Conservation (phyloP, 768 basidiomycete species). For the Pilatotrama ljubarskyi region DNA sequence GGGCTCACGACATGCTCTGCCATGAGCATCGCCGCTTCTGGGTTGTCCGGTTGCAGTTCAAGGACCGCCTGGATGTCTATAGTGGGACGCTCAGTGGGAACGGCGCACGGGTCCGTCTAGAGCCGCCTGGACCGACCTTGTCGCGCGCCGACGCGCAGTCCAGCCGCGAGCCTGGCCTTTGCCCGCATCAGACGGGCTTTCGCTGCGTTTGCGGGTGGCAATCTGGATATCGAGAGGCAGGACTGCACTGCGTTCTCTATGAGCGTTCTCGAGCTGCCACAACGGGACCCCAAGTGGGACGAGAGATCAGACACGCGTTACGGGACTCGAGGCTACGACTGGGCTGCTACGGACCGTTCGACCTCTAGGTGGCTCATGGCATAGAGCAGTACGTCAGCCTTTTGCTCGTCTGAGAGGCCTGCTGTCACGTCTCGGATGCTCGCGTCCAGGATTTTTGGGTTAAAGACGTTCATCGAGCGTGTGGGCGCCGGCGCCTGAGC, state of each 20-base stretch:
- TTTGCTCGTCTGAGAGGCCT: constrained; percentile 61
- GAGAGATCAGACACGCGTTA: constrained; percentile 13
- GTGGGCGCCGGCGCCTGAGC: constrained; percentile 1
- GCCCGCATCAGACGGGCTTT: constrained; percentile 67
- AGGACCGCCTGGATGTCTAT: constrained; percentile 69
- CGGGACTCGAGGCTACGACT: neutral
- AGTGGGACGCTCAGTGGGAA: constrained; percentile 11
- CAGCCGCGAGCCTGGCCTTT: constrained; percentile 61
- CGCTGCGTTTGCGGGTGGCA: constrained; percentile 51
- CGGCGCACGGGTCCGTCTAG: constrained; percentile 20
- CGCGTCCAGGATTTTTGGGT: constrained; percentile 75
- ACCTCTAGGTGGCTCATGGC: constrained; percentile 81
- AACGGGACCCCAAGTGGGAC: neutral
- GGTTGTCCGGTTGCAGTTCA: constrained; percentile 61
- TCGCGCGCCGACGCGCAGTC: constrained; percentile 60
- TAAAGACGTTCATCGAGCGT: constrained; percentile 61
- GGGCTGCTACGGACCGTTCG: constrained; percentile 51
- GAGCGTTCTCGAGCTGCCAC: constrained; percentile 51
- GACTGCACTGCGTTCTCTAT: constrained; percentile 79
- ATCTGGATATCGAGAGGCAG: constrained; percentile 57
- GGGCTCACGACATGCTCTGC: constrained; percentile 55
- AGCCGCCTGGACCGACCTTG: constrained; percentile 48
- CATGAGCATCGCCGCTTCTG: constrained; percentile 62
- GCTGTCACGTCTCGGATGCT: constrained; percentile 68
- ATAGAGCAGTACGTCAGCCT: constrained; percentile 69